phyloP scores from a whole-genome alignment of 768 basidiomycete genomes.

The Pholiota molesta region DNA sequence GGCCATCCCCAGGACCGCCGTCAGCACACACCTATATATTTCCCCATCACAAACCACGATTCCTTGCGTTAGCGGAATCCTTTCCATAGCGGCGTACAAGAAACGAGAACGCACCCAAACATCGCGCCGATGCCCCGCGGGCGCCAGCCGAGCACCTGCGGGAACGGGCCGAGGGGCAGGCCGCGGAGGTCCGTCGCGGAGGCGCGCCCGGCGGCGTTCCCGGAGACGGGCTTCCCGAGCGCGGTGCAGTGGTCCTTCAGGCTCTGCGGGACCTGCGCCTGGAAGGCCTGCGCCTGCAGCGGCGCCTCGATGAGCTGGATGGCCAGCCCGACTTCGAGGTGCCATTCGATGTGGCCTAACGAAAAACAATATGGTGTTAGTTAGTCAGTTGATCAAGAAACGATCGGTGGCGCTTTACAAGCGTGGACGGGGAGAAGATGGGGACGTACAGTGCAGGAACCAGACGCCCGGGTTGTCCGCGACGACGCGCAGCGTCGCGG shows the following conservation, averaged over 20 bases:
- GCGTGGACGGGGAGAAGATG: too few species aligned
- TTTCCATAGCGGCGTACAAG: conserved; percentile 19
- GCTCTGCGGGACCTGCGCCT: conserved; percentile 51
- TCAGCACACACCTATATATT: conserved; percentile 79
- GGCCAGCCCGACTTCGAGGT: conserved; percentile 83
- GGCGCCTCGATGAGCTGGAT: conserved; percentile 87
- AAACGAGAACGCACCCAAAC: conserved; percentile 53
- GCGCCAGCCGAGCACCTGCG: conserved; percentile 73
- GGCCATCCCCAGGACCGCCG: conserved; percentile 81
- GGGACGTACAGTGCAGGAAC: conserved; percentile 75
- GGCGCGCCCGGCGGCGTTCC: conserved; percentile 87
- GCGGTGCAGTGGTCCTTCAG: conserved; percentile 75
- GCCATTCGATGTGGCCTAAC: conserved; percentile 85
- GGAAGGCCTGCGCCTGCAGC: conserved; percentile 59
- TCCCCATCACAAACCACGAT: too few species aligned
- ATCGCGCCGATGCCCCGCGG: conserved; percentile 76
- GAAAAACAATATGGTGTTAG: background rate
- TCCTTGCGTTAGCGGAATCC: too few species aligned
- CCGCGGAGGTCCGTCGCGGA: conserved; percentile 72
- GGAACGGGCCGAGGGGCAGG: conserved; percentile 69
- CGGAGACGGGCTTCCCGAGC: conserved; percentile 59
- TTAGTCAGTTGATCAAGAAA: too few species aligned
- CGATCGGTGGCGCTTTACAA: too few species aligned
- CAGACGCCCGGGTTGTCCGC: conserved; percentile 95
- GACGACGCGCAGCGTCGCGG: conserved; percentile 74